A percentile compares a stretch with the other conserved stretches of the same genome.
Evolutionary conservation across 345 rosid genomes (phyloP).

Genomic region (Nephelium lappaceum): DNA sequence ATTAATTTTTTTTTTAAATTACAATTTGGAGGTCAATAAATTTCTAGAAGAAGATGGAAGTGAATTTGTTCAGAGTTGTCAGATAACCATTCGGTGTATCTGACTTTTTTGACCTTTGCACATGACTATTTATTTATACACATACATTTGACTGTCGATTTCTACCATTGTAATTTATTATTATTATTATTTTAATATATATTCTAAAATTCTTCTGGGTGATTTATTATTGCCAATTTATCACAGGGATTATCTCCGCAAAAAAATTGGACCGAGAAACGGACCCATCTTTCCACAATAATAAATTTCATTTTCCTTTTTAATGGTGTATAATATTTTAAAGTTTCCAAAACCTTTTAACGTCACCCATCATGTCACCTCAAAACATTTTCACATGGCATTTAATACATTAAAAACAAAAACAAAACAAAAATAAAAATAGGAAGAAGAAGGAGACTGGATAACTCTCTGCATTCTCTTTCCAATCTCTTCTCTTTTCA

Average conservation of each 20-base stretch:
- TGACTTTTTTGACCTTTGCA: not conserved
- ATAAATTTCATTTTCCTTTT: no score
- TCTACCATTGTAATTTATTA: not conserved
- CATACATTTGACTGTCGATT: no score
- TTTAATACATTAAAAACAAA: not conserved
- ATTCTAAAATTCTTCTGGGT: not conserved
- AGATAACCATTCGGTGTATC: not conserved
- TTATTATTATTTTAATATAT: no score
- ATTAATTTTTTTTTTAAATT: no score
- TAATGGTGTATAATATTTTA: not conserved
- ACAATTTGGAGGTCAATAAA: no score
- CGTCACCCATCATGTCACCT: not conserved
- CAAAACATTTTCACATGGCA: slow-evolving; percentile 10
- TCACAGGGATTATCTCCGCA: not conserved
- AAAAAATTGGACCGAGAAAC: not conserved
- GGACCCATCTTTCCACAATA: no score
- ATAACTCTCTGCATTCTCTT: not conserved
- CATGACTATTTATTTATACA: no score
- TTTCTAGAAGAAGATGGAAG: not conserved
- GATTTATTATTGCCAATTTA: not conserved
- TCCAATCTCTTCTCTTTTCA: no score
- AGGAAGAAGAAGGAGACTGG: no score
- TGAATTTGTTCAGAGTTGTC: not conserved
- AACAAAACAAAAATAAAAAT: not conserved
- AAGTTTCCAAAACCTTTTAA: not conserved